phyloP scores from a whole-genome alignment of 2,329 filamentous ascomycete genomes.

The Exophiala calicioides region DNA sequence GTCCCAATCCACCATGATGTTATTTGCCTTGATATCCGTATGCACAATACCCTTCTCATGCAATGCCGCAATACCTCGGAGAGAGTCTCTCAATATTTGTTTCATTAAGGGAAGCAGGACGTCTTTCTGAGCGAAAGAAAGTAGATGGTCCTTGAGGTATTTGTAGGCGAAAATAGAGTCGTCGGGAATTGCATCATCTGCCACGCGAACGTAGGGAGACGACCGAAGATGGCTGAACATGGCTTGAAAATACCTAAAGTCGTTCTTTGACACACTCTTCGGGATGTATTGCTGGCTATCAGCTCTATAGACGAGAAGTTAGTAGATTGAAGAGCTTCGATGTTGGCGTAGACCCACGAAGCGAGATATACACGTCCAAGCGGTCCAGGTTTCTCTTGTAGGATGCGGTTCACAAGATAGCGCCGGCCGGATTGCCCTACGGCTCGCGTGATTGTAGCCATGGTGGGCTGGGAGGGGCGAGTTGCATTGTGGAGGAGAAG shows the following conservation, averaged over 20 bases:
- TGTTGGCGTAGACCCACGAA: slow-evolving; percentile 8
- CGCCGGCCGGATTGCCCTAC: slow-evolving; percentile 4
- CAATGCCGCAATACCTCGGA: slow-evolving; percentile 38
- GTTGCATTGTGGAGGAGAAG: slow-evolving; percentile 2
- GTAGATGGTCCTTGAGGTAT: slow-evolving; percentile 47
- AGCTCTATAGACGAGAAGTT: slow-evolving; percentile 16
- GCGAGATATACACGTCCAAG: slow-evolving; percentile 16
- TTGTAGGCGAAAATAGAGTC: slow-evolving; percentile 50
- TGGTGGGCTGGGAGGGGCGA: slow-evolving; percentile 6
- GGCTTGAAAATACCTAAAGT: slow-evolving; percentile 27
- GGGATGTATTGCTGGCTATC: slow-evolving; percentile 30
- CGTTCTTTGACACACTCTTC: slow-evolving; percentile 31
- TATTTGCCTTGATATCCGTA: slow-evolving; percentile 41
- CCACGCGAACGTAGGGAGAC: slow-evolving; percentile 42
- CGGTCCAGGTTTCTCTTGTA: slow-evolving; percentile 21
- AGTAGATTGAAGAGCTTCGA: slow-evolving; percentile 10
- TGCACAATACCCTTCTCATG: slow-evolving; percentile 37
- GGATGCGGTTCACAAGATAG: slow-evolving; percentile 21
- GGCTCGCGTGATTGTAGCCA: slow-evolving; percentile 16
- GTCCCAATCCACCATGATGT: slow-evolving; percentile 37
- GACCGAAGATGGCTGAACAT: slow-evolving; percentile 24
- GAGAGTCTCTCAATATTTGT: slow-evolving; percentile 45
- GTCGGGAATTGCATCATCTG: slow-evolving; percentile 47
- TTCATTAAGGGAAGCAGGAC: slow-evolving; percentile 42
- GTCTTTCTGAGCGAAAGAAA: slow-evolving; percentile 46